phyloP scores from a whole-genome alignment of 768 basidiomycete species.

The Mycena galericulata region DNA sequence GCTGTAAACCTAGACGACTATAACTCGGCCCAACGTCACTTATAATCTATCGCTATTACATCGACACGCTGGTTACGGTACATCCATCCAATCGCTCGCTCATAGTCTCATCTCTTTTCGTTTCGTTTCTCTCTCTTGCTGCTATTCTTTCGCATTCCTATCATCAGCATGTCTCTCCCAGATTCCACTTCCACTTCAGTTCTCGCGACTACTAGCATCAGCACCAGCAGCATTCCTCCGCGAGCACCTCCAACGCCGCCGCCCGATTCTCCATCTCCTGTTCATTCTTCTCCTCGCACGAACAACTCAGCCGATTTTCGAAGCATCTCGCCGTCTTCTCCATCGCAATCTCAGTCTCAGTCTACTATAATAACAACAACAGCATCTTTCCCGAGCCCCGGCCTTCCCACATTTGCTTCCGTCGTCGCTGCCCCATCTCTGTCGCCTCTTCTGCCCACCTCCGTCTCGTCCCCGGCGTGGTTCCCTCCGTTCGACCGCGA shows the following conservation, averaged over 20 bases:
- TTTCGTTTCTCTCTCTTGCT: no score
- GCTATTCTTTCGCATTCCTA: conserved; percentile 2
- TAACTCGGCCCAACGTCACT: no score
- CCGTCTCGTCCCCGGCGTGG: conserved; percentile 36
- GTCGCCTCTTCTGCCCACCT: no score
- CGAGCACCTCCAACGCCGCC: conserved; percentile 36
- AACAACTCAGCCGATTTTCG: conserved; percentile 16
- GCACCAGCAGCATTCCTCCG: conserved; percentile 13
- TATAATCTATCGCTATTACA: no score
- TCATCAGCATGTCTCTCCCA: no score
- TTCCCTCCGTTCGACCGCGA: conserved; percentile 31
- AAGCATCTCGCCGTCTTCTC: conserved; percentile 21
- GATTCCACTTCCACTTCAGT: not conserved
- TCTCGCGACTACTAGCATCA: conserved; percentile 5
- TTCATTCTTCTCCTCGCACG: conserved; percentile 23
- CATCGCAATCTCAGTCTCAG: conserved; percentile 27
- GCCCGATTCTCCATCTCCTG: conserved; percentile 32
- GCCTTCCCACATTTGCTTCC: conserved; percentile 28
- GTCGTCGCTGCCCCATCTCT: conserved; percentile 25
- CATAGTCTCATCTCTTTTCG: no score
- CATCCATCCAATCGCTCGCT: no score
- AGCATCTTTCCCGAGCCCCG: conserved; percentile 18
- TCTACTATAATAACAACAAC: conserved; percentile 24
- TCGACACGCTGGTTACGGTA: no score
- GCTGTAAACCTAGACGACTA: conserved; percentile 22